Evolutionary conservation across 306 rosid genomes (phyloP), one percentile per base, ranked within the genome.

Genomic region (Dryas drummondii): DNA sequence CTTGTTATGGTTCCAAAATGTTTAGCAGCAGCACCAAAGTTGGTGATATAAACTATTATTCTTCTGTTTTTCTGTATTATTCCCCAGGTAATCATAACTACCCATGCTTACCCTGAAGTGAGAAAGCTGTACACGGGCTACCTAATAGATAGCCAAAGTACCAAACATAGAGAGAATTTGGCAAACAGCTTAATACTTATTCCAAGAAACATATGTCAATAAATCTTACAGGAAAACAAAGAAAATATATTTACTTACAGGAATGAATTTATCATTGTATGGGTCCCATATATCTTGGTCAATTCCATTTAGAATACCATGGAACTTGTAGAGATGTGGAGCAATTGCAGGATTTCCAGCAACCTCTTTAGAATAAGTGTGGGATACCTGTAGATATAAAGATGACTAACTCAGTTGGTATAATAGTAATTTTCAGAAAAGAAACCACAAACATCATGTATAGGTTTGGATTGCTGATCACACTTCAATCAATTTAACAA

Each of bases 221-320:
- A 7, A 40, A 17, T 1, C 41, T 48, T 2, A 41, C n/a, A 60
- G 15, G 54, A 78, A 1, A 57, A 15, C 75, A 56, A 62, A 56
- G 54, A 68, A 41, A 50, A 26, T 9, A 47, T 9, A 61, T 22
- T 14, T 16, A 89, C 99, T 92, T 89, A 96, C 99, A 62, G 99
- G 97, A 79, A 90, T 76, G 80, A 88, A 92, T 53, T 78, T 82
- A 74, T 96, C 96, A 77, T 85, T 89, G 80, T 84, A 86, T 0
- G 99, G 99, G 67, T 96, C 99, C 99, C 99, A 96, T 71, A 96
- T 87, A 79, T 92, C 93, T 57, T 89, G 98, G 84, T 96, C 99
- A 65, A 96, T 92, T 85, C 99, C 99, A 70, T 96, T 96, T 78
- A 96, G 72, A 78, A 96, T 90, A 58, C 99, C 99, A 88, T 90